A percentile compares a stretch with the other conserved stretches of the same genome.
These are phyloP conservation scores for Emmonsia crescens DNA, from an alignment of 2,329 filamentous ascomycete genomes.

Conservation along the genomic window DNA sequence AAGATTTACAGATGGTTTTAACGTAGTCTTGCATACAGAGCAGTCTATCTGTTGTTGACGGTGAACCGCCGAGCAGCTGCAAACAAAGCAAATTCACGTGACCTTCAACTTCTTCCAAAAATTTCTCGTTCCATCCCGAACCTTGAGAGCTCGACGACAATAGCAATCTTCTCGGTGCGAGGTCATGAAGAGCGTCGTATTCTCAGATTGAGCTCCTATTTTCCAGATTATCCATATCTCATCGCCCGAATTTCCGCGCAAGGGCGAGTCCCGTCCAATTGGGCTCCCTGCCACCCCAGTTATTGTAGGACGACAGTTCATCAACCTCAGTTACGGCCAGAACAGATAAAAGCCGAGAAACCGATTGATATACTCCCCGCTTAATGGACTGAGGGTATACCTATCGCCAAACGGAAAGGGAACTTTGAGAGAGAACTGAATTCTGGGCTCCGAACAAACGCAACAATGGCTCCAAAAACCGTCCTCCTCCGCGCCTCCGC, in stretches of 20 bases:
- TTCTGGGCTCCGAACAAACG: background rate
- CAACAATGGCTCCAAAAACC: conserved; percentile 4
- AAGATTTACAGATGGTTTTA: background rate
- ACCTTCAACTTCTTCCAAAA: background rate
- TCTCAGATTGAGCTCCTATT: background rate
- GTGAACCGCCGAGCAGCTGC: too few species aligned
- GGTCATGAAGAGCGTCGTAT: background rate
- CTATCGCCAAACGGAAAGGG: background rate
- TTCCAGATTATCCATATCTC: background rate
- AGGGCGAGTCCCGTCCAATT: background rate
- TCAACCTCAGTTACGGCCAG: background rate
- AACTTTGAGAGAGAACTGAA: background rate
- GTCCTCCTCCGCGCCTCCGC: background rate
- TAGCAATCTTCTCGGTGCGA: background rate
- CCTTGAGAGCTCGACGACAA: background rate
- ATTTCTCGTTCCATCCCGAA: background rate
- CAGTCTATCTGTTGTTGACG: too few species aligned
- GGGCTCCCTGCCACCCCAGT: too few species aligned
- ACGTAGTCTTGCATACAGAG: background rate
- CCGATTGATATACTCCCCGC: background rate
- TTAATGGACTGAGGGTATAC: background rate
- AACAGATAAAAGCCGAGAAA: background rate
- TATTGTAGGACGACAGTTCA: too few species aligned
- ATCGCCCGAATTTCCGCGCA: background rate
- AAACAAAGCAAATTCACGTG: conserved; percentile 1